These are phyloP conservation scores for Plasmodium ovale DNA, from an alignment of 169 alveolate genomes.

Conservation along the genomic window DNA sequence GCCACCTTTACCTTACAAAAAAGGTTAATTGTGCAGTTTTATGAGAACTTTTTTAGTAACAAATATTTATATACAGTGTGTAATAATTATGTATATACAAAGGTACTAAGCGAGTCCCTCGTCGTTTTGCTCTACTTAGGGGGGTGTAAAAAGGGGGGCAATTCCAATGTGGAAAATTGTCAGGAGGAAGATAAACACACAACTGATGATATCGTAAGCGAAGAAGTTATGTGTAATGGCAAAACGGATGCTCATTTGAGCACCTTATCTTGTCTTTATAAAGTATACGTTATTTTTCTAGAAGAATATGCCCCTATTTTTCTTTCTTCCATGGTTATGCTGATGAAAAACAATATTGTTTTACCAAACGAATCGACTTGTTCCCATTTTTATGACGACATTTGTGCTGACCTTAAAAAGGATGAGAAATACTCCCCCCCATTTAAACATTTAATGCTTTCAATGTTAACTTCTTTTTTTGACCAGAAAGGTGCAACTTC, in stretches of 20 bases:
- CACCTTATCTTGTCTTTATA: conserved; percentile 15
- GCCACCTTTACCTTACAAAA: neutral
- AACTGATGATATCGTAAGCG: neutral
- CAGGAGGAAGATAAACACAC: neutral
- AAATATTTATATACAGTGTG: conserved; percentile 62
- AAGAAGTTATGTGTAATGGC: neutral
- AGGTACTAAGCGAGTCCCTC: conserved; percentile 47
- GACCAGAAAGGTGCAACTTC: neutral
- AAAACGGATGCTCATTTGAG: neutral
- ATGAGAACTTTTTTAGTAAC: conserved; percentile 48
- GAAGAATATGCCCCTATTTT: conserved; percentile 28
- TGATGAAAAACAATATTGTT: conserved; percentile 28
- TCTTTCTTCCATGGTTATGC: conserved; percentile 9
- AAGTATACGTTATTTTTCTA: conserved; percentile 30
- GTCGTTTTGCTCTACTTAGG: conserved; percentile 8
- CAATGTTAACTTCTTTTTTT: conserved; percentile 25
- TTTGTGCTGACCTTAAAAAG: conserved; percentile 12
- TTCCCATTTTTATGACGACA: conserved; percentile 6
- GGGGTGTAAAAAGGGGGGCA: too few species aligned
- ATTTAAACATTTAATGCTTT: conserved; percentile 27
- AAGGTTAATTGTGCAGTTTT: conserved; percentile 9
- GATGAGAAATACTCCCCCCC: conserved; percentile 20
- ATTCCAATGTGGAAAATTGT: neutral
- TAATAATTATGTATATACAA: conserved; percentile 27
- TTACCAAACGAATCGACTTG: neutral